phyloP scores from a whole-genome alignment of 106 monocot genomes.

The Allium cepa region DNA sequence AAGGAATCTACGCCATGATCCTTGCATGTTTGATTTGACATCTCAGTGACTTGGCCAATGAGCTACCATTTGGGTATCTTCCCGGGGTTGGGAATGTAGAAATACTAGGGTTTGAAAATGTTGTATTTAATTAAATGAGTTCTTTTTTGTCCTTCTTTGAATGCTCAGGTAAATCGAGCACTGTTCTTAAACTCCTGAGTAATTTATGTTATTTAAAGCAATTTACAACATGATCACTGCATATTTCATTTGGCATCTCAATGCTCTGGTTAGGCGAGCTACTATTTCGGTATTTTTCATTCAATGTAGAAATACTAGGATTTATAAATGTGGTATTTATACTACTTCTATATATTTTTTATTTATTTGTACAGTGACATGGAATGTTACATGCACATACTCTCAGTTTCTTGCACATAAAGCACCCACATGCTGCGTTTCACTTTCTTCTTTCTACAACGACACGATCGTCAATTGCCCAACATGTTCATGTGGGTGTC shows the following conservation, averaged over 20 bases:
- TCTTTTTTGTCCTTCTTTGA: background rate
- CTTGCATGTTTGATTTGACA: background rate
- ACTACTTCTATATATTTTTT: background rate
- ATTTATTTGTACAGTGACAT: slow-evolving; percentile 61
- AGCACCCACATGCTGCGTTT: slow-evolving; percentile 79
- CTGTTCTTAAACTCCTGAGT: background rate
- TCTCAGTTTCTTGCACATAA: slow-evolving; percentile 79
- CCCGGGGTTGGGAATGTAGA: background rate
- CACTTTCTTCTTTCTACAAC: slow-evolving; percentile 92
- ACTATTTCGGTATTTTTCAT: background rate
- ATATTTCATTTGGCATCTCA: background rate
- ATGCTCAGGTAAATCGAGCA: background rate
- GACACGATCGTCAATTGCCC: slow-evolving; percentile 81
- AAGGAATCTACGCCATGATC: background rate
- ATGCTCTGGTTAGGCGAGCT: background rate
- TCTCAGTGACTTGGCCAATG: too few species aligned
- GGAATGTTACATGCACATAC: slow-evolving; percentile 89
- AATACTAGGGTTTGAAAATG: background rate
- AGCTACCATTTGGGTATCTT: too few species aligned
- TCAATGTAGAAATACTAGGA: background rate
- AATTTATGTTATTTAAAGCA: background rate
- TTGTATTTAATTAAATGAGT: background rate
- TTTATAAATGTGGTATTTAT: background rate
- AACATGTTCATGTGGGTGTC: slow-evolving; percentile 76
- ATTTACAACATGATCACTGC: background rate